Evolutionary conservation across 495 filamentous ascomycete species (phyloP).

Genomic region (Patellaria atrata): DNA sequence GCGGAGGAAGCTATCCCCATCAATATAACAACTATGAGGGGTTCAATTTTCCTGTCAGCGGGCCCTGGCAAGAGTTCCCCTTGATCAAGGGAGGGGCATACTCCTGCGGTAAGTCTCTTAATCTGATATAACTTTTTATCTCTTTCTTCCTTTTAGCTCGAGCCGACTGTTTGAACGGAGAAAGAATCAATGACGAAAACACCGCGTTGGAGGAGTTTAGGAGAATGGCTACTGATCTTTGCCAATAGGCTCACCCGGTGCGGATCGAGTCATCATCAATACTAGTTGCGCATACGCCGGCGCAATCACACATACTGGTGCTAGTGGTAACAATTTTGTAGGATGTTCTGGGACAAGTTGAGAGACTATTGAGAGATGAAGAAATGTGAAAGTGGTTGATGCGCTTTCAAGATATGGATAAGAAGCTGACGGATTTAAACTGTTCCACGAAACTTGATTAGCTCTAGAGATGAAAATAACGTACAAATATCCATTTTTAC

Average conservation of each 20-base stretch:
- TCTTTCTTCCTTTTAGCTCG: no score
- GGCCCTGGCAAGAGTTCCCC: slow-evolving; percentile 63
- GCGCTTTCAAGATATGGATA: no score
- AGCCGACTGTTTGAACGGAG: not conserved
- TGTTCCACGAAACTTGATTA: no score
- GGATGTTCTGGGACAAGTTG: slow-evolving; percentile 27
- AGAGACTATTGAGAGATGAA: not conserved
- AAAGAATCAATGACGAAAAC: not conserved
- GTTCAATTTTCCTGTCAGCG: slow-evolving; percentile 43
- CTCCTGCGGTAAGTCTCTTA: slow-evolving; percentile 27
- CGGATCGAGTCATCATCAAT: slow-evolving; percentile 62
- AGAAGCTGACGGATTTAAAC: no score
- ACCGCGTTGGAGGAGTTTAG: not conserved
- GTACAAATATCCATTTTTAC: no score
- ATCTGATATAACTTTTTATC: not conserved
- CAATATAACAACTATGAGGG: slow-evolving; percentile 61
- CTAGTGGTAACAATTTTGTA: slow-evolving; percentile 51
- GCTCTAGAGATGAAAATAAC: no score
- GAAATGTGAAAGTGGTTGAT: no score
- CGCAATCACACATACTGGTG: slow-evolving; percentile 55
- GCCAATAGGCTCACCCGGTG: slow-evolving; percentile 46
- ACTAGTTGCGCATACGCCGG: slow-evolving; percentile 34
- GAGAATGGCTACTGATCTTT: not conserved
- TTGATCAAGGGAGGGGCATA: slow-evolving; percentile 43
- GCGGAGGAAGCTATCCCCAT: slow-evolving; percentile 48